Percentiles rank a stretch among this genome's conserved stretches.
These are phyloP conservation scores for Boletus reticuloceps DNA, from an alignment of 768 basidiomycete species.

Conservation along the genomic window DNA sequence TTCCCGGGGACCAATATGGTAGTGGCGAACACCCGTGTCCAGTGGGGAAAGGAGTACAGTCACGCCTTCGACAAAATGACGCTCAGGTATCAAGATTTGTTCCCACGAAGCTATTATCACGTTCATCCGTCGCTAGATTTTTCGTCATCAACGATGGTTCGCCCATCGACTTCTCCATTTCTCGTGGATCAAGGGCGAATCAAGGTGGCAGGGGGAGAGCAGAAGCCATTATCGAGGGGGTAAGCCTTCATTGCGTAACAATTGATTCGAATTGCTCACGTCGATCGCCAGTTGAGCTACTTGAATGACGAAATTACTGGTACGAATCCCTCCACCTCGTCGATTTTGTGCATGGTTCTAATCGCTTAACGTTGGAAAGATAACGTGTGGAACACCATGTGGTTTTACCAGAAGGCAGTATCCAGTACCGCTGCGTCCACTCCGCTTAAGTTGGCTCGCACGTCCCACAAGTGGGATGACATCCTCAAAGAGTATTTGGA, in stretches of 20 bases:
- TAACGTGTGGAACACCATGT: slow-evolving; percentile 9
- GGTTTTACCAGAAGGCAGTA: slow-evolving; percentile 4
- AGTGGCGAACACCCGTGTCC: slow-evolving; percentile 7
- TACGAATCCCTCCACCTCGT: background rate
- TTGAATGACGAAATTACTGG: background rate
- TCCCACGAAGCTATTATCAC: background rate
- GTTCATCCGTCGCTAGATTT: background rate
- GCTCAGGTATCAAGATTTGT: background rate
- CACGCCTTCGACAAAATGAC: background rate
- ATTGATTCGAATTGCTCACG: background rate
- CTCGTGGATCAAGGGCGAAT: background rate
- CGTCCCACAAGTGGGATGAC: background rate
- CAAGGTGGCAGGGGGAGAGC: background rate
- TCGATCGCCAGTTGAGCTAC: background rate
- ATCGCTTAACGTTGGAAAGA: background rate
- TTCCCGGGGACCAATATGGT: background rate
- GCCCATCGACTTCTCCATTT: slow-evolving; percentile 5
- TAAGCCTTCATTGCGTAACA: background rate
- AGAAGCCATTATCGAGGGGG: background rate
- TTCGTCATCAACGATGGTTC: slow-evolving; percentile 7
- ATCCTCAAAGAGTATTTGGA: slow-evolving; percentile 1
- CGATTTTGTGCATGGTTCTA: background rate
- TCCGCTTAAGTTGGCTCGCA: background rate
- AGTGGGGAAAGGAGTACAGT: slow-evolving; percentile 7
- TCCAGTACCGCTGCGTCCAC: background rate